phyloP scores from a whole-genome alignment of 805 yeast species.

The Sugiyamaella floridensis region DNA sequence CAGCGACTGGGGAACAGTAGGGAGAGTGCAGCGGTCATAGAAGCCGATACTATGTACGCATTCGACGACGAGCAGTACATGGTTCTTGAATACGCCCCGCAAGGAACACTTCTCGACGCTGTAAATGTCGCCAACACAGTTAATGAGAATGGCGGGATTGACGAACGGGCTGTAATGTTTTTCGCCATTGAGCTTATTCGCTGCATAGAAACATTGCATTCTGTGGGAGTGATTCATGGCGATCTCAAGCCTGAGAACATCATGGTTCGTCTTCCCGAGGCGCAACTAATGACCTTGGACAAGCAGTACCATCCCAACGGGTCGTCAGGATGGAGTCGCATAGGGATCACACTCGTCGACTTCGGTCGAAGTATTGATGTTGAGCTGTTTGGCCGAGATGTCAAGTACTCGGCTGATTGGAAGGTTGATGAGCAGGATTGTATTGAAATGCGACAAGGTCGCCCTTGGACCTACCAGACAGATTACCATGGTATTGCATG shows the following conservation, averaged over 20 bases:
- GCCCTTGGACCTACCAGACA: constrained; percentile 70
- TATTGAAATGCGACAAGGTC: constrained; percentile 52
- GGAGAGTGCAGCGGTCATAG: constrained; percentile 39
- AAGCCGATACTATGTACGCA: constrained; percentile 45
- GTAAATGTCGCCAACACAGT: constrained; percentile 40
- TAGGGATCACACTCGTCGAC: constrained; percentile 63
- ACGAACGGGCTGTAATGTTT: constrained; percentile 58
- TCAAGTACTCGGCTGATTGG: constrained; percentile 55
- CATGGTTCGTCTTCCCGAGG: constrained; percentile 51
- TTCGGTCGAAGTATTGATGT: constrained; percentile 78
- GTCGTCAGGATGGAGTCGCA: constrained; percentile 40
- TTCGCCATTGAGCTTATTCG: constrained; percentile 59
- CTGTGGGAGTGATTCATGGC: constrained; percentile 66
- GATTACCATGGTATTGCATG: constrained; percentile 82
- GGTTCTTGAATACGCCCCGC: constrained; percentile 53
- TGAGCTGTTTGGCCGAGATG: constrained; percentile 43
- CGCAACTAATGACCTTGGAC: constrained; percentile 17
- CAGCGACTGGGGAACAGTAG: constrained; percentile 23
- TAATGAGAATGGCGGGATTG: constrained; percentile 30
- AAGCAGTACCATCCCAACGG: constrained; percentile 32
- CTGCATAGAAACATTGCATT: constrained; percentile 56
- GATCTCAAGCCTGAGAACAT: constrained; percentile 83
- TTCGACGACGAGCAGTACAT: constrained; percentile 65
- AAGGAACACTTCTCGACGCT: constrained; percentile 69
- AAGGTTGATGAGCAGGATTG: constrained; percentile 63